Evolutionary conservation across 192 early-diverging fungal genomes (phyloP).

Genomic region (Umbelopsis vinacea): DNA sequence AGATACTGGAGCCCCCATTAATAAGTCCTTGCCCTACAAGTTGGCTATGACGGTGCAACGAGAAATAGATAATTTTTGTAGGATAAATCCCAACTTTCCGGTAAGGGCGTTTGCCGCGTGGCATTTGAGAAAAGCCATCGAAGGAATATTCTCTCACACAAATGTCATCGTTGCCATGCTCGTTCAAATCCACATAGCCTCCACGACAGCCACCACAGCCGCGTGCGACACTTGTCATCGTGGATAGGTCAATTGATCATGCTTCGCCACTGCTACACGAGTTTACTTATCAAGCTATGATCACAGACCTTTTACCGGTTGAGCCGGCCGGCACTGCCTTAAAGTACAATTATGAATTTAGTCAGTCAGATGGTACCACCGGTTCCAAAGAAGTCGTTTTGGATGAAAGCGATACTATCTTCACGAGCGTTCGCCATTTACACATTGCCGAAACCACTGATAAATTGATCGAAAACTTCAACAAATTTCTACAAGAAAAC

Average conservation of each 20-base stretch:
- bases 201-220: constrained; percentile 47
- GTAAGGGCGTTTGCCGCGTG: constrained; percentile 31
- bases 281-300: constrained; percentile 99
- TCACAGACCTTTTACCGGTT: constrained; percentile 82
- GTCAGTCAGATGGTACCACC: constrained; percentile 44
- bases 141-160: neutral
- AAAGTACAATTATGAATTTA: constrained; percentile 63
- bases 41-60: constrained; percentile 80
- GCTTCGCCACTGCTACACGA: constrained; percentile 93
- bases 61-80: constrained; percentile 81
- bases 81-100: constrained; percentile 66
- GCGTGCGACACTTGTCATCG: constrained; percentile 83
- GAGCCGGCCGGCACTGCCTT: constrained; percentile 50
- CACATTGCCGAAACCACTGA: constrained; percentile 84
- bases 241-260: constrained; percentile 91
- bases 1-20: constrained; percentile 55
- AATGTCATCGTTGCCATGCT: constrained; percentile 1
- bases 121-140: neutral
- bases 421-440: constrained; percentile 73
- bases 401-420: constrained; percentile 83
- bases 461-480: constrained; percentile 71
- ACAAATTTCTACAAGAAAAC: constrained; percentile 80
- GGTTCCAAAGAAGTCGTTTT: constrained; percentile 56
- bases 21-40: constrained; percentile 63
- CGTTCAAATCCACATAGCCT: constrained; percentile 33